phyloP scores from a whole-genome alignment of 805 yeast genomes.

The Jamesozyma jinghongensis region DNA sequence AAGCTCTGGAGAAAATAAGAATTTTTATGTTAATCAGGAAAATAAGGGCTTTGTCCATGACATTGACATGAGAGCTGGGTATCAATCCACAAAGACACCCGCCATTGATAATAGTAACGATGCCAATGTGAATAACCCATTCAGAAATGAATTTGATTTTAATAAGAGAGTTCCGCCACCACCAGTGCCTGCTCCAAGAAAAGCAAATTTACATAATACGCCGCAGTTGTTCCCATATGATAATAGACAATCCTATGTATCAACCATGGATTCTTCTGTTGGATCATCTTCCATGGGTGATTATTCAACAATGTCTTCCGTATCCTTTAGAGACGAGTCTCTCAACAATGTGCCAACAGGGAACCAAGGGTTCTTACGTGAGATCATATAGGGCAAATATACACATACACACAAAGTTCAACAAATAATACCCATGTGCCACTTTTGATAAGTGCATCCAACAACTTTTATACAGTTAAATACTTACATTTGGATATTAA shows the following conservation, averaged over 20 bases:
- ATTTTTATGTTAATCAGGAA: background rate
- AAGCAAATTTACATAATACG: conserved; percentile 1
- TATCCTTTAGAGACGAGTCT: conserved; percentile 9
- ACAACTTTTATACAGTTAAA: no score
- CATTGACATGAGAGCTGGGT: conserved; percentile 13
- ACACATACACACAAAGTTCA: no score
- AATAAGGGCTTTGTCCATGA: conserved; percentile 13
- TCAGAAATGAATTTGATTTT: conserved; percentile 21
- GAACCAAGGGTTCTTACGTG: conserved; percentile 16
- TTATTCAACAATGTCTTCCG: conserved; percentile 13
- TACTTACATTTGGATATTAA: no score
- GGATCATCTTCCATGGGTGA: conserved; percentile 13
- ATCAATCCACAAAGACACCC: background rate
- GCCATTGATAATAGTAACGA: background rate
- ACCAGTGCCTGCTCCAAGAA: conserved; percentile 17
- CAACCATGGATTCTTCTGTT: conserved; percentile 12
- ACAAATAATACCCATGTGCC: background rate
- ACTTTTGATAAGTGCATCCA: no score
- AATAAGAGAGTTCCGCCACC: conserved; percentile 18
- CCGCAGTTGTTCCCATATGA: background rate
- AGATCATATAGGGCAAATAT: conserved; percentile 9
- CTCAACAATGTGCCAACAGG: conserved; percentile 3
- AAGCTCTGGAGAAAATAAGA: no score
- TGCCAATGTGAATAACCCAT: conserved; percentile 12
- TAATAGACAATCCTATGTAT: conserved; percentile 11